Percentiles rank a stretch among this genome's conserved stretches.
These are phyloP conservation scores for Pseudognaphalium luteoalbum DNA, from an alignment of 129 eudicot genomes.

Conservation along the genomic window DNA sequence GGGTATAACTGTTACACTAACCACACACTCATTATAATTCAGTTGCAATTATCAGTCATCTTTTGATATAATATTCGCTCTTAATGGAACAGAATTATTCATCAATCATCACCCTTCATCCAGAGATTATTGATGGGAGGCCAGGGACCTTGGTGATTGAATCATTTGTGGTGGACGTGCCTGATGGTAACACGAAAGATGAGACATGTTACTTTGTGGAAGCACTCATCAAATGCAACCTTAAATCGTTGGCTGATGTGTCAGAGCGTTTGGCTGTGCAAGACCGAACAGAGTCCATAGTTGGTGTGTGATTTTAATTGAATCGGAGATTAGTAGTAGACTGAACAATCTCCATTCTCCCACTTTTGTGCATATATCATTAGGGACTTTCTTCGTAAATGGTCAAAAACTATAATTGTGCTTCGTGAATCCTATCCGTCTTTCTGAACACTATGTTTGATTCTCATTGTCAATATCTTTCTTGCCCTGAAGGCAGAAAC, in stretches of 20 bases:
- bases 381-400: conserved; percentile 24
- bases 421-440: conserved; percentile 17
- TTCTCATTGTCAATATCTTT: conserved; percentile 16
- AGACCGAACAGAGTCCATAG: conserved; percentile 56
- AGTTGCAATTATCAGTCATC: neutral
- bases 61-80: neutral
- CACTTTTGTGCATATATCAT: conserved; percentile 38
- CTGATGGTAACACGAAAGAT: conserved; percentile 86
- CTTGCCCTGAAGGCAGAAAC: conserved; percentile 11
- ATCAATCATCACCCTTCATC: conserved; percentile 80
- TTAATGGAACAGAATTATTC: conserved; percentile 74
- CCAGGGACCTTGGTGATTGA: conserved; percentile 92
- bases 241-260: conserved; percentile 89
- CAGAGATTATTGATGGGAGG: conserved; percentile 76
- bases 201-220: conserved; percentile 93
- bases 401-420: conserved; percentile 28
- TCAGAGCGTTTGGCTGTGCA: conserved; percentile 85
- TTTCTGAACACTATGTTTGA: conserved; percentile 29
- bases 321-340: conserved; percentile 23
- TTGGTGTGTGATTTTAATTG: conserved; percentile 33
- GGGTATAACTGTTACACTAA: conserved; percentile 40
- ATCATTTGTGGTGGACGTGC: conserved; percentile 92
- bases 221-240: conserved; percentile 92
- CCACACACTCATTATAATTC: neutral
- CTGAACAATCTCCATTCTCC: conserved; percentile 12